Percentiles rank a stretch among this genome's conserved stretches.
phyloP scores from a whole-genome alignment of 768 basidiomycete genomes.

The Mycena amicta region DNA sequence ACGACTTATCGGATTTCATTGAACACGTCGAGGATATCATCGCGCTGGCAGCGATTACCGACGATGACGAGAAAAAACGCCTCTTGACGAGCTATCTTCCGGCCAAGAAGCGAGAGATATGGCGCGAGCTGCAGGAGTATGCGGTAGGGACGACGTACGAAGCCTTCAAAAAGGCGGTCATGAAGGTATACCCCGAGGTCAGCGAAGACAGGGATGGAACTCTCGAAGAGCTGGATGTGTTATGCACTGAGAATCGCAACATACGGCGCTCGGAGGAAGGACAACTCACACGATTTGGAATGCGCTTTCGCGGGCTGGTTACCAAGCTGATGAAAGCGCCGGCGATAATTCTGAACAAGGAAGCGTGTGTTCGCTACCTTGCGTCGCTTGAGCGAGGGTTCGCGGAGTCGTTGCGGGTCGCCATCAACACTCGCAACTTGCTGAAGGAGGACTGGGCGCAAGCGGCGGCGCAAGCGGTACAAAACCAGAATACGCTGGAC shows the following conservation, averaged over 20 bases:
- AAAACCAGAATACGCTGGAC: not conserved
- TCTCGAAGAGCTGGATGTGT: not conserved
- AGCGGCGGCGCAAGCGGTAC: not conserved
- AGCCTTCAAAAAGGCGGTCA: not conserved
- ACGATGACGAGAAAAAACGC: conserved; percentile 1
- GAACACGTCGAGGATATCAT: conserved; percentile 9
- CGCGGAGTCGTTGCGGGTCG: conserved; percentile 2
- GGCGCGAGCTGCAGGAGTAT: not conserved
- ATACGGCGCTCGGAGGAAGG: conserved; percentile 9
- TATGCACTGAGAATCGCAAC: conserved; percentile 2
- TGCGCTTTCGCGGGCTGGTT: conserved; percentile 1
- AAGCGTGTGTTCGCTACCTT: conserved; percentile 5
- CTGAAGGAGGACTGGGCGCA: conserved; percentile 5
- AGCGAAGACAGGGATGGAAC: not conserved
- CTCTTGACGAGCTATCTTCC: conserved; percentile 1
- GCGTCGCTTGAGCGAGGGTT: conserved; percentile 8
- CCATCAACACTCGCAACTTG: conserved; percentile 7
- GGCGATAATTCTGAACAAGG: conserved; percentile 13
- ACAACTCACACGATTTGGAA: conserved; percentile 6
- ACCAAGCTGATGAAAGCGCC: conserved; percentile 7
- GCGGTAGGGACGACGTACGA: not conserved
- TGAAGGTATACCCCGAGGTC: conserved; percentile 4
- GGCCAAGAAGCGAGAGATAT: not conserved
- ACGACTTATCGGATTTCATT: conserved; percentile 6
- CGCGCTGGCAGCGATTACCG: not conserved